Conservation (phyloP, 352 stramenopile genomes). For the Phytophthora citrophthora region DNA sequence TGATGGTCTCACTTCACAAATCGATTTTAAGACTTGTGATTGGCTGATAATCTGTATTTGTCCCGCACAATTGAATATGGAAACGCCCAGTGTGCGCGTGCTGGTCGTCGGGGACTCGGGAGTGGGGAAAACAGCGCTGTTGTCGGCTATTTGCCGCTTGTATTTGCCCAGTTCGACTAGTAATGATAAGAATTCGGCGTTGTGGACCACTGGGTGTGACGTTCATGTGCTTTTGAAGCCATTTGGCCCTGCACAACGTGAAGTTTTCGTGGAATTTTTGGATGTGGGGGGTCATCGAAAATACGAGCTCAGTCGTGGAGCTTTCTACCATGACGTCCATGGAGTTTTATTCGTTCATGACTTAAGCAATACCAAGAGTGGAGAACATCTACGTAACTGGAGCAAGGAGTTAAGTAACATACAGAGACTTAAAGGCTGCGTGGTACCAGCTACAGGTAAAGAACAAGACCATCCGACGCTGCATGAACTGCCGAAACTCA, state of each 20-base stretch:
- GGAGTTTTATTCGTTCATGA: slow-evolving; percentile 87
- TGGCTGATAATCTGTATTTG: background rate
- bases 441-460: slow-evolving; percentile 44
- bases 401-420: slow-evolving; percentile 50
- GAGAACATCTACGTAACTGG: slow-evolving; percentile 74
- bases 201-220: slow-evolving; percentile 87
- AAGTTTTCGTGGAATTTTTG: slow-evolving; percentile 85
- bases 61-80: slow-evolving; percentile 43
- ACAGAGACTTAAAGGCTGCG: slow-evolving; percentile 63
- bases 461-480: slow-evolving; percentile 50
- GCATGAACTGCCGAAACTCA: slow-evolving; percentile 64
- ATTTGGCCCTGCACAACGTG: slow-evolving; percentile 28
- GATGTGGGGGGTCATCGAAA: slow-evolving; percentile 84
- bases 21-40: background rate
- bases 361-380: slow-evolving; percentile 76
- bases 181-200: slow-evolving; percentile 31
- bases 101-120: slow-evolving; percentile 87
- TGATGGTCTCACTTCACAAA: background rate
- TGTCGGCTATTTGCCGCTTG: slow-evolving; percentile 67
- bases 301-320: slow-evolving; percentile 79
- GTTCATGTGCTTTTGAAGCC: slow-evolving; percentile 70
- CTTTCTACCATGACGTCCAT: slow-evolving; percentile 87
- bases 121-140: slow-evolving; percentile 83
- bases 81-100: slow-evolving; percentile 76
- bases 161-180: slow-evolving; percentile 6